These are phyloP conservation scores for Fusarium gaditjirri DNA, from an alignment of 2,329 filamentous ascomycete species.

Conservation along the genomic window DNA sequence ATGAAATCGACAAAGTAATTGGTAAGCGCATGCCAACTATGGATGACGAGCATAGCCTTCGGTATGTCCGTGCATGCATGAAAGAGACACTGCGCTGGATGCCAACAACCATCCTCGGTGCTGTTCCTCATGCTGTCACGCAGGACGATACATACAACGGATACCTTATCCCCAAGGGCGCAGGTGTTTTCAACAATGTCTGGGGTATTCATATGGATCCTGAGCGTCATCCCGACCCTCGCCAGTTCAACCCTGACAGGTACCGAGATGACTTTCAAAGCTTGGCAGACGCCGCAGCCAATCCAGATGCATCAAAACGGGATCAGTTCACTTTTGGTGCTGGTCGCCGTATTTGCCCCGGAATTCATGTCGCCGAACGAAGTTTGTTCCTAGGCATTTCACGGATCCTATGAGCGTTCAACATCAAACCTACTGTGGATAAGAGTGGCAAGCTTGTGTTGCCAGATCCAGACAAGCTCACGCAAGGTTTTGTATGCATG, in stretches of 20 bases:
- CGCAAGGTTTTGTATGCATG: constrained; percentile 15
- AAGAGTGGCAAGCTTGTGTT: not conserved
- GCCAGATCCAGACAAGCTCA: constrained; percentile 4
- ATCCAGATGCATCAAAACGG: constrained; percentile 1
- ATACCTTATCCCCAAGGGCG: constrained; percentile 44
- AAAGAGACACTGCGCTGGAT: constrained; percentile 50
- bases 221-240: constrained; percentile 65
- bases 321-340: constrained; percentile 34
- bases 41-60: constrained; percentile 56
- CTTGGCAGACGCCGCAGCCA: constrained; percentile 21
- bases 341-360: constrained; percentile 29
- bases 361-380: constrained; percentile 28
- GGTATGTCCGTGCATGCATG: constrained; percentile 52
- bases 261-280: constrained; percentile 29
- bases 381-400: constrained; percentile 30
- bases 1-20: constrained; percentile 58
- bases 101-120: constrained; percentile 45
- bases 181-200: constrained; percentile 39
- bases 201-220: constrained; percentile 69
- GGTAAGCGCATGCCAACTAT: constrained; percentile 55
- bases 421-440: not conserved
- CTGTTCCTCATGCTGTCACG: constrained; percentile 51
- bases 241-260: constrained; percentile 49
- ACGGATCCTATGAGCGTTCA: constrained; percentile 18
- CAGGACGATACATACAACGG: constrained; percentile 42